Evolutionary conservation across 164 flowering plant genomes (phyloP).

Genomic region (Annona cherimola): DNA sequence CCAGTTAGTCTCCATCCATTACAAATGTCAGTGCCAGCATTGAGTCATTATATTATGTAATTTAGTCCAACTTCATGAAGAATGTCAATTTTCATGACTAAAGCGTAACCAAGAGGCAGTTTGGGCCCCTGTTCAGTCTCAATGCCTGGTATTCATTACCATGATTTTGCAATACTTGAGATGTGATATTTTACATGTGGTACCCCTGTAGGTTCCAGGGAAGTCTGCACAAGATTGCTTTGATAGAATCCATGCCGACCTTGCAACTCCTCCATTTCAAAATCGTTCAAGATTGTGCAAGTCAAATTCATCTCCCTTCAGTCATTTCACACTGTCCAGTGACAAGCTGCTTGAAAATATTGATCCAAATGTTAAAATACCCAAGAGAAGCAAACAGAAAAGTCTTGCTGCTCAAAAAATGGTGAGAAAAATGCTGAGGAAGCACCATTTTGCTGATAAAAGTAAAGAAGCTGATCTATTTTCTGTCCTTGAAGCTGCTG

Average conservation of each 20-base stretch:
- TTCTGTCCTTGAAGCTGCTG: slow-evolving; percentile 53
- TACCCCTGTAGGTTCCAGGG: slow-evolving; percentile 72
- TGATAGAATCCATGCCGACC: slow-evolving; percentile 53
- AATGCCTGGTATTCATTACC: too few species aligned
- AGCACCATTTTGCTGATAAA: slow-evolving; percentile 36
- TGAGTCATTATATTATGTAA: too few species aligned
- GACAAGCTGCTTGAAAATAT: slow-evolving; percentile 47
- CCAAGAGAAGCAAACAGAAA: slow-evolving; percentile 28
- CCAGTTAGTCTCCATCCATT: too few species aligned
- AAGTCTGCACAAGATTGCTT: slow-evolving; percentile 90
- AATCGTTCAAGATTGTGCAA: slow-evolving; percentile 49
- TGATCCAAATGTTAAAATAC: slow-evolving; percentile 30
- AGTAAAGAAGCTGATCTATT: slow-evolving; percentile 54
- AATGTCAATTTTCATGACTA: too few species aligned
- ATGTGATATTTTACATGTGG: background rate
- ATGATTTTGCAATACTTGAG: background rate
- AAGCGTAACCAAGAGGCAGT: too few species aligned
- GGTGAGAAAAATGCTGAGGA: slow-evolving; percentile 47
- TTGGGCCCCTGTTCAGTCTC: too few species aligned
- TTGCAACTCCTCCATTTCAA: slow-evolving; percentile 52
- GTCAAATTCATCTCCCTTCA: slow-evolving; percentile 24
- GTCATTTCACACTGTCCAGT: slow-evolving; percentile 39
- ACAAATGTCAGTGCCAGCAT: too few species aligned
- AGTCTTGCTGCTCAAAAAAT: slow-evolving; percentile 43
- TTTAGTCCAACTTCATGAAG: too few species aligned